These are phyloP conservation scores for Russula ochroleuca DNA, from an alignment of 768 basidiomycete species.

Conservation along the genomic window DNA sequence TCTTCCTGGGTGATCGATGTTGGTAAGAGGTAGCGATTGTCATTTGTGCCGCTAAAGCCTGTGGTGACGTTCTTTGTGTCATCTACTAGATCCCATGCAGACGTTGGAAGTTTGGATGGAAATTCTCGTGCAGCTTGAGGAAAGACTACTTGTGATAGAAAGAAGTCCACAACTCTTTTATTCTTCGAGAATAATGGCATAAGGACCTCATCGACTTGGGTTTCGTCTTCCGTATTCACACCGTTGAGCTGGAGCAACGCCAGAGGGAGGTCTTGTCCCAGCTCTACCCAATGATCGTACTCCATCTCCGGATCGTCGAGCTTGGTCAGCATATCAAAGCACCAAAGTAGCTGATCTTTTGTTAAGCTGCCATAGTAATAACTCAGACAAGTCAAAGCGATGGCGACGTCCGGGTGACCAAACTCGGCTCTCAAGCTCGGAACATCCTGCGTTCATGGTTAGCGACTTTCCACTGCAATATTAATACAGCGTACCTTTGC, in stretches of 20 bases:
- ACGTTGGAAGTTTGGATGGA: slow-evolving; percentile 44
- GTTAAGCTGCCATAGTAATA: slow-evolving; percentile 49
- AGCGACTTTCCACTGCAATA: not conserved
- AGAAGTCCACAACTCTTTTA: slow-evolving; percentile 45
- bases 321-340: slow-evolving; percentile 39
- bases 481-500: slow-evolving; percentile 34
- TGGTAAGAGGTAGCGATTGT: slow-evolving; percentile 39
- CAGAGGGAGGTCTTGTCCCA: slow-evolving; percentile 31
- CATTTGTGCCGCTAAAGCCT: slow-evolving; percentile 57
- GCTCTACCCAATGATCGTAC: slow-evolving; percentile 41
- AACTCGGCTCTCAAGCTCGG: slow-evolving; percentile 47
- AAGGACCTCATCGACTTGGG: slow-evolving; percentile 33
- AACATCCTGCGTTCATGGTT: slow-evolving; percentile 35
- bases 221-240: slow-evolving; percentile 42
- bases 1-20: slow-evolving; percentile 38
- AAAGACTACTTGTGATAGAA: slow-evolving; percentile 44
- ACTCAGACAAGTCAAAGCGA: slow-evolving; percentile 44
- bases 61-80: slow-evolving; percentile 38
- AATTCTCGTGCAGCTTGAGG: slow-evolving; percentile 50
- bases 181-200: slow-evolving; percentile 39
- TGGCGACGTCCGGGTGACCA: slow-evolving; percentile 48
- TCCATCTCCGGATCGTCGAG: slow-evolving; percentile 41
- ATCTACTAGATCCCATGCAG: slow-evolving; percentile 52
- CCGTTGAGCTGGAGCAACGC: slow-evolving; percentile 36
- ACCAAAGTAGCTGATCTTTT: slow-evolving; percentile 36